Percentiles rank a stretch among this genome's conserved stretches.
These are phyloP conservation scores for Hymenoscyphus fraxineus DNA, from an alignment of 2,329 filamentous ascomycete genomes.

Conservation along the genomic window DNA sequence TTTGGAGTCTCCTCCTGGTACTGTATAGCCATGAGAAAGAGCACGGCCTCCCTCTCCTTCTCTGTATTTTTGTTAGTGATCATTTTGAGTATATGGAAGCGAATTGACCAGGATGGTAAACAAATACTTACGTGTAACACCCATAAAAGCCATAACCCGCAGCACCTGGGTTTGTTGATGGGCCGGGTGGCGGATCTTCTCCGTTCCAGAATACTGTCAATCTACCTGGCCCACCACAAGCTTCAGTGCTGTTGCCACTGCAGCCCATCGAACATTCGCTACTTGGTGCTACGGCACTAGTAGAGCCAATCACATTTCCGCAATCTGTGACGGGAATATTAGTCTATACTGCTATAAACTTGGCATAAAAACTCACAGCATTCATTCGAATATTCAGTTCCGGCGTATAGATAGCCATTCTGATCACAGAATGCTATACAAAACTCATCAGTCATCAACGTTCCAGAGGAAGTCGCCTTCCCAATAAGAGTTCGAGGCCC, in stretches of 20 bases:
- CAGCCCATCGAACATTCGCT: constrained; percentile 31
- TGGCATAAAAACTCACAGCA: constrained; percentile 24
- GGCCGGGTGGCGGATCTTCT: constrained; percentile 17
- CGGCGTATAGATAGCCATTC: constrained; percentile 25
- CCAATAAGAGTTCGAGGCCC: constrained; percentile 20
- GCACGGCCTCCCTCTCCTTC: constrained; percentile 23
- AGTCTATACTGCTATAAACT: background rate
- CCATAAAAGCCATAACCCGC: constrained; percentile 18
- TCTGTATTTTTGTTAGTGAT: constrained; percentile 10
- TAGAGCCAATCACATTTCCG: constrained; percentile 19
- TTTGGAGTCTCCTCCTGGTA: constrained; percentile 18
- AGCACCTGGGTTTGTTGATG: constrained; percentile 24
- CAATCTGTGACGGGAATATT: constrained; percentile 20
- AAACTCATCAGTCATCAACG: constrained; percentile 23
- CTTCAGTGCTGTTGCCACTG: constrained; percentile 27
- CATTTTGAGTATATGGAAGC: background rate
- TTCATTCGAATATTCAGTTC: constrained; percentile 27
- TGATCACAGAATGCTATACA: constrained; percentile 27
- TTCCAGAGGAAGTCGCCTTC: constrained; percentile 16
- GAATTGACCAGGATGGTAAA: background rate
- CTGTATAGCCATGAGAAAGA: constrained; percentile 18
- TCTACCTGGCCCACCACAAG: constrained; percentile 27
- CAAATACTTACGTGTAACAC: constrained; percentile 25
- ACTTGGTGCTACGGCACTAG: constrained; percentile 11
- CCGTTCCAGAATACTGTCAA: constrained; percentile 29